Conservation (phyloP, 2,329 filamentous ascomycete species). For the Diaporthe amygdali region DNA sequence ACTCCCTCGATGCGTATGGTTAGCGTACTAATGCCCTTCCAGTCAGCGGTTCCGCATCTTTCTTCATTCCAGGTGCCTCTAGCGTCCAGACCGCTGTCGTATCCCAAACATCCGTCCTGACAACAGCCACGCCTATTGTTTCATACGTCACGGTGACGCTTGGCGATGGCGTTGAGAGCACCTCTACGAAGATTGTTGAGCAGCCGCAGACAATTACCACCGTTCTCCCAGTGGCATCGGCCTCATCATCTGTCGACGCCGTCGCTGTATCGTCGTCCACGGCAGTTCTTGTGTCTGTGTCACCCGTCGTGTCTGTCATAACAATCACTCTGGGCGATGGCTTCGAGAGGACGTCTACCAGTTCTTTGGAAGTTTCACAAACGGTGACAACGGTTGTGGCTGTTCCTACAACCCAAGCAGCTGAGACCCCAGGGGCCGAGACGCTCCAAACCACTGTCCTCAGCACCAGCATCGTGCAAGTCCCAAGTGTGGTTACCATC, state of each 20-base stretch:
- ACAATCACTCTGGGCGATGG: conserved; percentile 18
- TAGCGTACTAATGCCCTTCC: not conserved
- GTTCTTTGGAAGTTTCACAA: conserved; percentile 15
- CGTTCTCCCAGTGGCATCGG: not conserved
- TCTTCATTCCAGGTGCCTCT: conserved; percentile 18
- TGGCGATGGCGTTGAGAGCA: not conserved
- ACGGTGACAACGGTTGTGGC: conserved; percentile 7
- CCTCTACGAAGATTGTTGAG: not conserved
- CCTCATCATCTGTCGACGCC: conserved; percentile 1
- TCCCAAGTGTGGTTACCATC: conserved; percentile 17
- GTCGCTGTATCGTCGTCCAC: not conserved
- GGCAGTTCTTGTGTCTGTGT: conserved; percentile 3
- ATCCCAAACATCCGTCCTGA: not conserved
- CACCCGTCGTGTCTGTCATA: conserved; percentile 17
- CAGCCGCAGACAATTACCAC: not conserved
- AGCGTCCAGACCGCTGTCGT: not conserved
- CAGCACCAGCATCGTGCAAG: conserved; percentile 19
- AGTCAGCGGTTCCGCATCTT: conserved; percentile 20
- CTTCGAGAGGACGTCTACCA: conserved; percentile 12
- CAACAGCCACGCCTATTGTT: not conserved
- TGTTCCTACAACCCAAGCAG: not conserved
- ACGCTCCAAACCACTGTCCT: not conserved
- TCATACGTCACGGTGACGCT: not conserved
- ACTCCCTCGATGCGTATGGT: not conserved
- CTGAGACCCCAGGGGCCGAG: not conserved